Base-by-base conservation (phyloP, 2,329 filamentous ascomycete genomes). In the Scedosporium aurantiacum region DNA sequence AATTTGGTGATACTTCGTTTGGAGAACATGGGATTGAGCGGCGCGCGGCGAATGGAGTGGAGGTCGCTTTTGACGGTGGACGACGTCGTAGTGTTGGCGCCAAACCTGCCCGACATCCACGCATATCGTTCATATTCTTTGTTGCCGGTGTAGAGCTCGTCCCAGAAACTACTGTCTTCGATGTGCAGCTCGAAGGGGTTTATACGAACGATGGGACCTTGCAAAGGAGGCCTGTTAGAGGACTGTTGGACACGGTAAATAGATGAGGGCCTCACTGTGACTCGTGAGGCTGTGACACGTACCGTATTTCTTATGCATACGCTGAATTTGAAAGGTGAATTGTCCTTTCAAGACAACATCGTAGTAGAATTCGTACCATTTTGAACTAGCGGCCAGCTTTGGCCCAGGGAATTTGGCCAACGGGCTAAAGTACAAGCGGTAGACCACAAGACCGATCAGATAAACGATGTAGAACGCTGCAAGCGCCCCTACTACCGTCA, bases 201-300 rank as follows among this genome's bases (percentile, higher is more conserved):
- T 43, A 71, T 69, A 14, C 69, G 64, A 52, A 71, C 63, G 56
- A 71, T 67, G 2, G 69, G 68, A 25, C 69, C 69, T 70, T n/a
- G 6, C n/a, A 37, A 21, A 45, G n/a, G n/a, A n/a, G n/a, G n/a
- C n/a, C n/a, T n/a, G n/a, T n/a, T n/a, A n/a, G n/a, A n/a, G n/a
- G n/a, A n/a, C n/a, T n/a, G 16, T 21, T 43, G 14, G 14, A 41
- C 37, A 41, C 37, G 6, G 37, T 7, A 41, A 14, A 41, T 14
- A 6, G 37, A 41, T 41, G 37, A 41, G n/a, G n/a, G n/a, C n/a
- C n/a, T n/a, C n/a, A n/a, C n/a, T 41, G 37, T 7, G 14, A 41
- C 6, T 14, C 67, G 0, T 14, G 37, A 41, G 6, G 6, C 6
- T 7, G 37, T 14, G 37, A 6, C 6, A 41, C 14, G 6, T 41